Conservation (phyloP, 805 yeast genomes). For the Lachancea fermentati region DNA sequence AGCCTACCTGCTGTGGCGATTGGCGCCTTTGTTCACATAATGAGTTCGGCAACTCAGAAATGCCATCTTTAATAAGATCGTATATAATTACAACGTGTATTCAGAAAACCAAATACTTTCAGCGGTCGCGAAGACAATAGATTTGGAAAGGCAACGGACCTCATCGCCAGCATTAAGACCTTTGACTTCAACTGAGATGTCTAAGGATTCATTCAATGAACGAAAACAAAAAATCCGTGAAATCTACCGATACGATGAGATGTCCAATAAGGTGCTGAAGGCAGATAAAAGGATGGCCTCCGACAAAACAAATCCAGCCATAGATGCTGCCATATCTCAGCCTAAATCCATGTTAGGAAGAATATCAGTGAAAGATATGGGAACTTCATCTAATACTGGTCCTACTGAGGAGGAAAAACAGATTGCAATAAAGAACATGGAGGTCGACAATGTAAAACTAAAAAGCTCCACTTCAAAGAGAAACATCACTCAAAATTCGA, state of each 20-base stretch:
- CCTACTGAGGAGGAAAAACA: slow-evolving; percentile 13
- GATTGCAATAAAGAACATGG: slow-evolving; percentile 13
- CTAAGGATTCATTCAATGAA: slow-evolving; percentile 12
- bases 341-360: slow-evolving; percentile 73
- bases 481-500: background rate
- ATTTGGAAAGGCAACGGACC: no score
- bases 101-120: no score
- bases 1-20: no score
- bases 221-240: slow-evolving; percentile 24
- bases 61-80: no score
- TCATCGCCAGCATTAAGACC: no score
- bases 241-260: slow-evolving; percentile 57
- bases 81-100: no score
- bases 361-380: slow-evolving; percentile 67
- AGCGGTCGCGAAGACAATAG: no score
- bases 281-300: slow-evolving; percentile 51
- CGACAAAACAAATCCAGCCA: slow-evolving; percentile 33
- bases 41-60: no score
- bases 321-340: slow-evolving; percentile 47
- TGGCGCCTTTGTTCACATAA: no score
- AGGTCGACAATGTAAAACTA: background rate
- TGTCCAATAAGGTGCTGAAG: slow-evolving; percentile 70
- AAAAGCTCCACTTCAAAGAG: background rate
- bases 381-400: slow-evolving; percentile 31
- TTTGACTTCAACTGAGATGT: slow-evolving; percentile 9